phyloP scores from a whole-genome alignment of 768 basidiomycete genomes.

The Trametes cubensis region DNA sequence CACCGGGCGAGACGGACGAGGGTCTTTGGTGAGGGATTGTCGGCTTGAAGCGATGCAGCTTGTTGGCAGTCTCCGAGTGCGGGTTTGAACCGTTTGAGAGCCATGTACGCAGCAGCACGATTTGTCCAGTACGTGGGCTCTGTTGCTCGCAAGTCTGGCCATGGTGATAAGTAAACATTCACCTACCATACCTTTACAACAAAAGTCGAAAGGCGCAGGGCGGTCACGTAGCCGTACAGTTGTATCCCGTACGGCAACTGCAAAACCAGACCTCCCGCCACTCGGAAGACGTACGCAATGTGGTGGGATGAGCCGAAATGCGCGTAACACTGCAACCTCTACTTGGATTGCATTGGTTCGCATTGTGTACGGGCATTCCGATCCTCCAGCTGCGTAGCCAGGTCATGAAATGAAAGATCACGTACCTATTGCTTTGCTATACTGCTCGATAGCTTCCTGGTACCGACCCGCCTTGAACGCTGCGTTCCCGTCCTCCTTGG shows the following conservation, averaged over 20 bases:
- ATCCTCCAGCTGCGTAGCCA: too few species aligned
- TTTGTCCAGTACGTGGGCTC: slow-evolving; percentile 85
- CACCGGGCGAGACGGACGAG: slow-evolving; percentile 82
- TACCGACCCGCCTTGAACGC: slow-evolving; percentile 71
- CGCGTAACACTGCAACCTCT: too few species aligned
- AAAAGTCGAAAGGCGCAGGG: too few species aligned
- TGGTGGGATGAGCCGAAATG: too few species aligned
- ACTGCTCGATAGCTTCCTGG: slow-evolving; percentile 69
- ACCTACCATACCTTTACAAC: too few species aligned
- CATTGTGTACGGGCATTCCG: too few species aligned
- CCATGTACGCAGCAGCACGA: slow-evolving; percentile 85
- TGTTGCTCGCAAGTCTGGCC: slow-evolving; percentile 31
- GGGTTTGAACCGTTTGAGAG: slow-evolving; percentile 70
- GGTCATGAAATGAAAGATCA: not conserved
- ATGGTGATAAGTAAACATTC: not conserved
- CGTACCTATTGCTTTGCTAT: slow-evolving; percentile 74
- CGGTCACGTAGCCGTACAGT: too few species aligned
- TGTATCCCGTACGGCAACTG: too few species aligned
- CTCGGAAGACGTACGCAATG: too few species aligned
- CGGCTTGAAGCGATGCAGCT: slow-evolving; percentile 66
- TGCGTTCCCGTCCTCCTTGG: slow-evolving; percentile 76
- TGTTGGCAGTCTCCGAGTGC: slow-evolving; percentile 82
- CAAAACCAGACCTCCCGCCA: too few species aligned
- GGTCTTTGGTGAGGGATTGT: slow-evolving; percentile 69
- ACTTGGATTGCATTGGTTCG: too few species aligned